Evolutionary conservation across 2,329 filamentous ascomycete species (phyloP).

Genomic region (Sporothrix dimorphospora): DNA sequence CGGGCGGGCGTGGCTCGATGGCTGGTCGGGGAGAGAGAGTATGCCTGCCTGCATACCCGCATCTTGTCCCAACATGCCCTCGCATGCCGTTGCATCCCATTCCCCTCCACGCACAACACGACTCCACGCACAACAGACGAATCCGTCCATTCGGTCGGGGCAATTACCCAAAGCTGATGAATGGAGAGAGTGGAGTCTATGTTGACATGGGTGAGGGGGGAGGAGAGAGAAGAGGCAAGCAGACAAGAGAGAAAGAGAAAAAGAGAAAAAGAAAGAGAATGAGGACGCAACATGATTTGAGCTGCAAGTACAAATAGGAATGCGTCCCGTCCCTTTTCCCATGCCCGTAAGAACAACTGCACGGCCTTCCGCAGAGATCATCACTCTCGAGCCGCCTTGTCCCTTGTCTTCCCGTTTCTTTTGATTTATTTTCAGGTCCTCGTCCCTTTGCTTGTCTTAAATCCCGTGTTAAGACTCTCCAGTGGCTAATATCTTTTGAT

Average conservation of each 20-base stretch:
- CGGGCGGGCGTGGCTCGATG: not conserved
- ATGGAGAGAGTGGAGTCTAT: no score
- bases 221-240: not conserved
- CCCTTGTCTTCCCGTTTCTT: not conserved
- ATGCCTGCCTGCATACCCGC: not conserved
- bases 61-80: not conserved
- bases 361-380: slow-evolving; percentile 21
- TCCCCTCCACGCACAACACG: not conserved
- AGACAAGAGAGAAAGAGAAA: not conserved
- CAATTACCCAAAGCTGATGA: slow-evolving; percentile 13
- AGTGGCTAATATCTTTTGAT: not conserved
- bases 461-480: not conserved
- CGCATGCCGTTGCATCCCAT: not conserved
- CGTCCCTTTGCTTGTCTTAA: not conserved
- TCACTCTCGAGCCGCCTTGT: slow-evolving; percentile 9
- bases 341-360: not conserved
- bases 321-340: not conserved
- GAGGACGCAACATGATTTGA: no score
- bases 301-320: not conserved
- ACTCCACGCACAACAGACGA: not conserved
- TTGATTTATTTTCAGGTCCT: not conserved
- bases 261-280: not conserved
- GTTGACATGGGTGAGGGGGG: not conserved
- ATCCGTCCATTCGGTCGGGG: slow-evolving; percentile 5
- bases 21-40: not conserved